Evolutionary conservation across 2,329 filamentous ascomycete genomes (phyloP).

Genomic region (Colletotrichum limetticola): DNA sequence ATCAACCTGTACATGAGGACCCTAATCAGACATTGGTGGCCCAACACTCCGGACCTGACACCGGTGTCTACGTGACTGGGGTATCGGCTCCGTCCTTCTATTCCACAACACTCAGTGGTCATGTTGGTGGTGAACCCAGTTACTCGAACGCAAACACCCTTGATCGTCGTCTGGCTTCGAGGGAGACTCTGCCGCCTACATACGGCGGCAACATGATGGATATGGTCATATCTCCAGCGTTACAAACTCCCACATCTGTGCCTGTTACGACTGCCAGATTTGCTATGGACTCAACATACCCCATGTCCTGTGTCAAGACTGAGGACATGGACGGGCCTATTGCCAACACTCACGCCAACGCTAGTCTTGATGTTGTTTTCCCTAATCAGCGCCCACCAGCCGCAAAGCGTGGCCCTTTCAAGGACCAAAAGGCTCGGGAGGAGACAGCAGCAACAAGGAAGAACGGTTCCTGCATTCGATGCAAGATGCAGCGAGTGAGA

Average conservation of each 20-base stretch:
- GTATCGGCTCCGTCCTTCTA: conserved; percentile 41
- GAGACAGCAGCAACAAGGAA: conserved; percentile 67
- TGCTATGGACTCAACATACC: not conserved
- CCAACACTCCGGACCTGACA: conserved; percentile 47
- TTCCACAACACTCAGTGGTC: conserved; percentile 19
- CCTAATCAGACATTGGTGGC: conserved; percentile 34
- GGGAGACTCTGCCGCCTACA: conserved; percentile 10
- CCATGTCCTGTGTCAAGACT: conserved; percentile 35
- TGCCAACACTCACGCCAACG: not conserved
- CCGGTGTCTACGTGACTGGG: conserved; percentile 52
- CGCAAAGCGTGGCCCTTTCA: conserved; percentile 64
- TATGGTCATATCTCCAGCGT: conserved; percentile 7
- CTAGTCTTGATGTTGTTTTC: conserved; percentile 46
- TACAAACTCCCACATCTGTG: conserved; percentile 7
- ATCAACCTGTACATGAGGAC: conserved; percentile 49
- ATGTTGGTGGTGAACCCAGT: not conserved
- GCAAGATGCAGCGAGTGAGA: conserved; percentile 70
- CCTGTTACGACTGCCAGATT: conserved; percentile 6
- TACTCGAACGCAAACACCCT: not conserved
- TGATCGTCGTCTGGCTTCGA: not conserved
- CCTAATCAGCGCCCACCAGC: conserved; percentile 49
- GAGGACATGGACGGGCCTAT: conserved; percentile 10
- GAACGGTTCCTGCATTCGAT: conserved; percentile 69
- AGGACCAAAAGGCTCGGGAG: conserved; percentile 59
- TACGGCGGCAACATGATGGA: conserved; percentile 17